phyloP scores from a whole-genome alignment of 2,329 filamentous ascomycete species.

The Phialophora macrospora region DNA sequence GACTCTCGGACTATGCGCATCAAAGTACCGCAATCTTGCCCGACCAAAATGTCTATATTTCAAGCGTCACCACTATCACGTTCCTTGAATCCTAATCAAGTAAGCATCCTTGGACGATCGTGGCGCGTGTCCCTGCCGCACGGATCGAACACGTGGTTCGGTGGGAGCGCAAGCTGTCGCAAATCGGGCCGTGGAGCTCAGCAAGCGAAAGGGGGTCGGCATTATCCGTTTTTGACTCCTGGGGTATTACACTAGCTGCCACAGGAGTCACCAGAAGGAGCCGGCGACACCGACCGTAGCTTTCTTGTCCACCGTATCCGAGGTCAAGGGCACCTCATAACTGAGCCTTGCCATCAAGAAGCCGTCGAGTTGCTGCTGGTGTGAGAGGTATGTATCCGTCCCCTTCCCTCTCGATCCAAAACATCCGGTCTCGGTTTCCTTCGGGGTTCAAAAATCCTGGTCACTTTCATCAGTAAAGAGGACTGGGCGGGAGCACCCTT shows the following conservation, averaged over 20 bases:
- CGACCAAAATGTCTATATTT: background rate
- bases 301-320: background rate
- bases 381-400: slow-evolving; percentile 21
- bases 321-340: slow-evolving; percentile 7
- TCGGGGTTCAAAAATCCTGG: slow-evolving; percentile 19
- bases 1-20: no score
- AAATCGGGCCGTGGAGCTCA: background rate
- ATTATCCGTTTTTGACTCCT: background rate
- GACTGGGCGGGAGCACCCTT: background rate
- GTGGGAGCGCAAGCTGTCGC: background rate
- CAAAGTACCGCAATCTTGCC: no score
- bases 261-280: background rate
- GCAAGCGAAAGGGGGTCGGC: background rate
- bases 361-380: slow-evolving; percentile 8
- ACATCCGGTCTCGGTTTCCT: slow-evolving; percentile 19
- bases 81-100: background rate
- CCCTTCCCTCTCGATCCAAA: slow-evolving; percentile 25
- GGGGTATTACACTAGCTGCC: background rate
- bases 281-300: background rate
- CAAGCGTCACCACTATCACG: background rate
- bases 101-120: background rate
- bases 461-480: background rate
- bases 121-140: background rate
- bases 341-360: slow-evolving; percentile 20
- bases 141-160: background rate